These are phyloP conservation scores for Lithohypha guttulata DNA, from an alignment of 2,329 filamentous ascomycete genomes.

Conservation along the genomic window DNA sequence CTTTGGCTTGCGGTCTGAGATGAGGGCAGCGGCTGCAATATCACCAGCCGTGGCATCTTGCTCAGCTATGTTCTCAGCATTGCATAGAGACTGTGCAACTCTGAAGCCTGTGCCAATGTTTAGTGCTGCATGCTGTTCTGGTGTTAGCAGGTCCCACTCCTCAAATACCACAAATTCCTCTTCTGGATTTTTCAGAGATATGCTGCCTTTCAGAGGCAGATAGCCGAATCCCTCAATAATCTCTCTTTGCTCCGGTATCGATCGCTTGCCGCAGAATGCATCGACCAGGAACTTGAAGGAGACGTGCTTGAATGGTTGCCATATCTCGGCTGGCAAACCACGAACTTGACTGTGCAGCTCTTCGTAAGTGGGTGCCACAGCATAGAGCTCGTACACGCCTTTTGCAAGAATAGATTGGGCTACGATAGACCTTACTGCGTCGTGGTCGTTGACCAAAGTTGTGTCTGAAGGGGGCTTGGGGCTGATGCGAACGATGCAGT, in stretches of 20 bases:
- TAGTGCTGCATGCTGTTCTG: not conserved
- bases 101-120: not conserved
- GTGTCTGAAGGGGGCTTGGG: not conserved
- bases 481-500: slow-evolving; percentile 61
- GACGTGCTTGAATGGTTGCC: slow-evolving; percentile 51
- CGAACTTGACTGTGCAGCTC: slow-evolving; percentile 58
- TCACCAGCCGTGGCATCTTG: not conserved
- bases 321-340: slow-evolving; percentile 49
- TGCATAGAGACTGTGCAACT: not conserved
- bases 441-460: not conserved
- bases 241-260: slow-evolving; percentile 50
- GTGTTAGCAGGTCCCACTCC: slow-evolving; percentile 48
- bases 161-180: slow-evolving; percentile 73
- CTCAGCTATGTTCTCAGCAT: not conserved
- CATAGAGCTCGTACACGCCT: slow-evolving; percentile 85
- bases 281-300: slow-evolving; percentile 83
- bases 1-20: slow-evolving; percentile 41
- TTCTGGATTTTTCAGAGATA: slow-evolving; percentile 63
- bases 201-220: slow-evolving; percentile 65
- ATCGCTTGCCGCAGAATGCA: slow-evolving; percentile 64
- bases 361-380: slow-evolving; percentile 51
- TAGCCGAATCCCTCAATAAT: slow-evolving; percentile 78
- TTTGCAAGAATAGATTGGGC: slow-evolving; percentile 70
- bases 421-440: slow-evolving; percentile 56
- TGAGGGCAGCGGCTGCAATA: not conserved